Percentiles rank a stretch among this genome's conserved stretches.
Evolutionary conservation across 257 asterid species (phyloP).

Genomic region (Jacaranda copaia): DNA sequence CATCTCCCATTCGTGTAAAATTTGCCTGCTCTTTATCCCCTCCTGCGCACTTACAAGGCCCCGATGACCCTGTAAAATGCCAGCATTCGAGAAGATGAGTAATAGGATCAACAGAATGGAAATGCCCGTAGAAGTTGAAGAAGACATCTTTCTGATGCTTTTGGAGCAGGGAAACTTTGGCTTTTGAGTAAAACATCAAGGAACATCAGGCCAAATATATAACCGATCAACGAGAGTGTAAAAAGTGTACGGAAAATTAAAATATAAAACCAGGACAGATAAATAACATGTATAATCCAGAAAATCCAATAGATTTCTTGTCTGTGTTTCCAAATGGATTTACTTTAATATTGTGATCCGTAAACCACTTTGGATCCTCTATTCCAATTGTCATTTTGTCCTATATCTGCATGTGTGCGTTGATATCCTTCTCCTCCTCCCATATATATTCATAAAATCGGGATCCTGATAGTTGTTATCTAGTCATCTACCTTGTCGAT

Average conservation of each 20-base stretch:
- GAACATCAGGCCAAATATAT: constrained; percentile 39
- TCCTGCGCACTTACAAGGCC: constrained; percentile 36
- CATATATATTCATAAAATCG: background rate
- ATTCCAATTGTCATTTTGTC: constrained; percentile 9
- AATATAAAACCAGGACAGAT: background rate
- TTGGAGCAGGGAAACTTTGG: background rate
- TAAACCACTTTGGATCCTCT: too few species aligned
- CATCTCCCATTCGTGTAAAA: constrained; percentile 41
- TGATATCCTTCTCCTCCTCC: constrained; percentile 1
- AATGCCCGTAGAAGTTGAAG: constrained; percentile 31
- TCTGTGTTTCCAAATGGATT: background rate
- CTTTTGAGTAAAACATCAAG: background rate
- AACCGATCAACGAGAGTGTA: constrained; percentile 17
- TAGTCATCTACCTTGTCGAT: constrained; percentile 40
- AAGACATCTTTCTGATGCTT: constrained; percentile 38
- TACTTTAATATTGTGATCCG: too few species aligned
- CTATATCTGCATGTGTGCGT: background rate
- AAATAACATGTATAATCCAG: background rate
- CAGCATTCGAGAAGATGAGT: constrained; percentile 35
- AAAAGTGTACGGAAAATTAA: background rate
- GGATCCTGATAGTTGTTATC: constrained; percentile 35
- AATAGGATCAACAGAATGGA: constrained; percentile 35
- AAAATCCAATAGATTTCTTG: constrained; percentile 24
- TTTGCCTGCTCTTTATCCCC: constrained; percentile 46
- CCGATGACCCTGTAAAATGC: constrained; percentile 30